phyloP scores from a whole-genome alignment of 2,329 filamentous ascomycete genomes.

The Fusarium torulosum region DNA sequence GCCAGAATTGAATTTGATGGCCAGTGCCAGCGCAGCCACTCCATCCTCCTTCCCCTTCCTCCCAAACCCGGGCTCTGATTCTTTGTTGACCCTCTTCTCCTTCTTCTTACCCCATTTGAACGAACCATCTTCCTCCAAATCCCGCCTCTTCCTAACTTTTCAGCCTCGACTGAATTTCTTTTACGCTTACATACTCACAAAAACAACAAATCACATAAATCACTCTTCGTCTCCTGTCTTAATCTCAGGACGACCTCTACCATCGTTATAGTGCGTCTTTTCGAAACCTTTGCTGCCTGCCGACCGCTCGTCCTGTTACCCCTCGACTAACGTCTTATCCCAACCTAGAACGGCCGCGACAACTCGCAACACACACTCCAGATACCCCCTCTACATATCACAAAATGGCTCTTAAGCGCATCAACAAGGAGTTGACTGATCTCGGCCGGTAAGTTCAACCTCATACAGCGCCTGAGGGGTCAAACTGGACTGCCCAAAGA shows the following conservation, averaged over 20 bases:
- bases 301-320: conserved; percentile 30
- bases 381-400: conserved; percentile 50
- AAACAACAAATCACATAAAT: conserved; percentile 26
- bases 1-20: conserved; percentile 21
- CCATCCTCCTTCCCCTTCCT: conserved; percentile 39
- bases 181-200: conserved; percentile 31
- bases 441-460: conserved; percentile 79
- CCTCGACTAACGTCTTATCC: conserved; percentile 45
- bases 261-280: conserved; percentile 48
- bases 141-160: conserved; percentile 45
- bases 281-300: conserved; percentile 24
- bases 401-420: conserved; percentile 89
- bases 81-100: conserved; percentile 48
- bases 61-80: conserved; percentile 30
- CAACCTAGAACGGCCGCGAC: conserved; percentile 46
- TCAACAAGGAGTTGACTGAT: conserved; percentile 94
- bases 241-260: conserved; percentile 38
- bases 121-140: conserved; percentile 48
- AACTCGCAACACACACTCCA: conserved; percentile 44
- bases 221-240: conserved; percentile 29
- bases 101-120: conserved; percentile 47
- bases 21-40: conserved; percentile 40
- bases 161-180: conserved; percentile 49
- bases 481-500: conserved; percentile 47
- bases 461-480: conserved; percentile 42